Conservation (phyloP, 129 eudicot genomes). For the Flaveria linearis region DNA sequence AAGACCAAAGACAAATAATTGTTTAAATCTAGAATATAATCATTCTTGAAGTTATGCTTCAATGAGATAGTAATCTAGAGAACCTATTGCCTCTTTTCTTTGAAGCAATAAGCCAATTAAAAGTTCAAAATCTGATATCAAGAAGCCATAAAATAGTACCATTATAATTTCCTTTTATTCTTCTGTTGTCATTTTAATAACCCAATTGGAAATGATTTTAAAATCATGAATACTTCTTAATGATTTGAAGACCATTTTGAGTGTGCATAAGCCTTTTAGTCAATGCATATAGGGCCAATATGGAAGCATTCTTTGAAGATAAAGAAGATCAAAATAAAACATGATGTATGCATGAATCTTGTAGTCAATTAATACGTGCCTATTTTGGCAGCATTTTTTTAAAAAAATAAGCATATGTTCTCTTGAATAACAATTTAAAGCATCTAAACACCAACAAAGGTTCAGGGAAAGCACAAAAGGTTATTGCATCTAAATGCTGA, state of each 20-base stretch:
- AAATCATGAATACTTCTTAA: slow-evolving; percentile 1
- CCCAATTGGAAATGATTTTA: not conserved
- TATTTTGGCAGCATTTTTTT: not conserved
- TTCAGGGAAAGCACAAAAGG: slow-evolving; percentile 30
- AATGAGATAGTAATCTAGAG: not conserved
- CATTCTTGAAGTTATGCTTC: not conserved
- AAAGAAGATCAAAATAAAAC: slow-evolving; percentile 1
- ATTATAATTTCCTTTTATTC: not conserved
- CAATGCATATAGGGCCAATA: not conserved
- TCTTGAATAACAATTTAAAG: slow-evolving; percentile 6
- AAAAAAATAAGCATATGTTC: no score
- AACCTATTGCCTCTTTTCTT: not conserved
- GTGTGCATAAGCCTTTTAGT: slow-evolving; percentile 6
- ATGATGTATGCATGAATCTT: not conserved
- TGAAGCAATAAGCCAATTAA: no score
- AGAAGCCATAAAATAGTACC: not conserved
- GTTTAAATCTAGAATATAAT: slow-evolving; percentile 6
- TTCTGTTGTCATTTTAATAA: not conserved
- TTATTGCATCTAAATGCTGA: slow-evolving; percentile 1
- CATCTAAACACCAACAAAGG: slow-evolving; percentile 8
- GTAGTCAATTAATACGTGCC: not conserved
- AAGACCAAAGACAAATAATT: slow-evolving; percentile 14
- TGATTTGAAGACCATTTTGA: not conserved
- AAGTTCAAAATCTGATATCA: not conserved
- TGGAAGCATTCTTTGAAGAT: slow-evolving; percentile 2